Base-by-base conservation (phyloP, 169 alveolate genomes). In the Plasmodium gonderi region DNA sequence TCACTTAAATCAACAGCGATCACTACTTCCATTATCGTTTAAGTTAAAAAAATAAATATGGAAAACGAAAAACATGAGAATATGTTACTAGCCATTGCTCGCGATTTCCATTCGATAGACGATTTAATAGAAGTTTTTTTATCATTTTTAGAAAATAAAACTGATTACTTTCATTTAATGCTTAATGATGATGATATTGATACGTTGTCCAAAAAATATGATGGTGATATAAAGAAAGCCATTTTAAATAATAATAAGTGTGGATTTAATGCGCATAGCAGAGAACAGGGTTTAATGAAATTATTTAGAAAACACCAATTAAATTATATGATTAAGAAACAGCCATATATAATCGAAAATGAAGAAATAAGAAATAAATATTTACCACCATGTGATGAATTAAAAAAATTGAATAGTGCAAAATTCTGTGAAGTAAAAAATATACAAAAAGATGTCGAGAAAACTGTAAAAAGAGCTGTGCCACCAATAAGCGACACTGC, bases 111-210 rank as follows among this genome's bases (percentile, higher is more conserved):
- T 8, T 76, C 90, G 14, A 60, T 87, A 87, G 93, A 87, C 69
- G 87, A 87, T 87, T 87, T 87, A 23, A 60, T 87, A 51, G 93
- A 87, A 75, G 47, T 40, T n/a, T 87, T 87, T 44, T 87, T 87
- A 20, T 54, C 89, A 0, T 87, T 87, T 23, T 33, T 87, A 20
- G 93, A 87, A 77, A 44, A 76, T 67, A 87, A 87, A 42, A 87
- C 93, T 29, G 93, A 87, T 36, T 87, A 87, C 36, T 87, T 76
- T 47, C 93, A 87, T 45, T 42, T 87, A 14, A 87, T 87, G 93
- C 38, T 87, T 33, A 77, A 60, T 87, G 89, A 74, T 23, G 89
- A 87, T 12, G 93, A 87, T 44, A 64, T 87, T 68, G 26, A 78
- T 44, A 64, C 49, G 0, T 76, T 87, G 69, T 76, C 90, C 33